Percentiles rank a stretch among this genome's conserved stretches.
Evolutionary conservation across 2,329 filamentous ascomycete genomes (phyloP).

Genomic region (Fusarium lyarnte): DNA sequence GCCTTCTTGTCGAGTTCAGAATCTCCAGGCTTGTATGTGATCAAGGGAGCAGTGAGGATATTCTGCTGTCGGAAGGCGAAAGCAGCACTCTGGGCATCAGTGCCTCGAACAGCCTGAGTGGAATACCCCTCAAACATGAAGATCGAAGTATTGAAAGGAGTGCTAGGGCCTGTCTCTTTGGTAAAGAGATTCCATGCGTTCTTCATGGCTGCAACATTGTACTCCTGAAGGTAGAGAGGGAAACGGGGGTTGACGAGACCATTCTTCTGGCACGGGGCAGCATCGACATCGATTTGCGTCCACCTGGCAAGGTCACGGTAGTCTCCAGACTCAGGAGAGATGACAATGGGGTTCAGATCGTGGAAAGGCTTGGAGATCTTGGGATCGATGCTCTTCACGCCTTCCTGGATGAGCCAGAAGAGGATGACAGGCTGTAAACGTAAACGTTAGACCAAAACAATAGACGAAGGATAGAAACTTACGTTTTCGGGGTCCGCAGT

Average conservation of each 20-base stretch:
- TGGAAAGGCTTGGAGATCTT: constrained; percentile 56
- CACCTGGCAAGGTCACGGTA: constrained; percentile 37
- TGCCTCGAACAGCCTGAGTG: constrained; percentile 47
- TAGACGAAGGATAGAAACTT: constrained; percentile 1
- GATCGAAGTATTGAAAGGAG: constrained; percentile 45
- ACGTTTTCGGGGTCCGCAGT: constrained; percentile 53
- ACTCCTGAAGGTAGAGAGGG: constrained; percentile 38
- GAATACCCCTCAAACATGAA: constrained; percentile 68
- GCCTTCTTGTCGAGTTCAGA: constrained; percentile 24
- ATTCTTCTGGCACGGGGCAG: constrained; percentile 36
- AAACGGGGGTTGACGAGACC: constrained; percentile 40
- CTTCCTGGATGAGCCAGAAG: constrained; percentile 57
- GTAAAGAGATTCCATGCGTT: constrained; percentile 32
- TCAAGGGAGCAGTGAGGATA: constrained; percentile 35
- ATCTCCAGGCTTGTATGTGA: constrained; percentile 34
- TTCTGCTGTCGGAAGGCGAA: constrained; percentile 40
- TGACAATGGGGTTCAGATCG: constrained; percentile 52
- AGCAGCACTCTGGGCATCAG: constrained; percentile 1
- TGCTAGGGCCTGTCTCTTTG: constrained; percentile 4
- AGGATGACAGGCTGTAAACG: constrained; percentile 49
- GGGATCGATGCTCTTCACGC: constrained; percentile 52
- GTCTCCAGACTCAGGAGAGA: constrained; percentile 37
- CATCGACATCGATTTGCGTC: constrained; percentile 32
- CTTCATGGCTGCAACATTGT: constrained; percentile 29
- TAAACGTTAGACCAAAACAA: background rate